phyloP scores from a whole-genome alignment of 805 yeast species.

The Hermanozyma aechmeae region DNA sequence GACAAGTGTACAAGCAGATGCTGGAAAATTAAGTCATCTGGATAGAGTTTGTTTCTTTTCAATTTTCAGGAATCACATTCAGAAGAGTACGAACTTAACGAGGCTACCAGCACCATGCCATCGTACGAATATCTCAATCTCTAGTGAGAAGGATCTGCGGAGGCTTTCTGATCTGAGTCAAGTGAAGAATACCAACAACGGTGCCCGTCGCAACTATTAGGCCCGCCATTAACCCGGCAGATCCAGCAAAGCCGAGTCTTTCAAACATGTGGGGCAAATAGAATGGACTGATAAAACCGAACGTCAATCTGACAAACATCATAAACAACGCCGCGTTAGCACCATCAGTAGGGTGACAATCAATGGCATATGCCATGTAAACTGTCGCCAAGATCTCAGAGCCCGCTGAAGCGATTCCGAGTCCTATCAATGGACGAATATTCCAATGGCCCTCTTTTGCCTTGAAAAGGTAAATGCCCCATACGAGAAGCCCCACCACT shows the following conservation, averaged over 20 bases:
- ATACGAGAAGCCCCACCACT: constrained; percentile 13
- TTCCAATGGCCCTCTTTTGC: constrained; percentile 10
- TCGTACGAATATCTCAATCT: no score
- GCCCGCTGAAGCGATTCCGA: constrained; percentile 13
- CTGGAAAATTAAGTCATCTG: no score
- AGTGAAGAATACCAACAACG: no score
- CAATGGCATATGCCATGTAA: constrained; percentile 14
- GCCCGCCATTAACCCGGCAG: no score
- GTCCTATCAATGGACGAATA: constrained; percentile 14
- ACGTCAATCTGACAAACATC: constrained; percentile 11
- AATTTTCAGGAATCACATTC: no score
- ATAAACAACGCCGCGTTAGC: constrained; percentile 14
- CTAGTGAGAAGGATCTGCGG: no score
- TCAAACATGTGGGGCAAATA: constrained; percentile 17
- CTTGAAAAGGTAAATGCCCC: constrained; percentile 10
- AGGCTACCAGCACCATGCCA: no score
- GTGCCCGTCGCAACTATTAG: no score
- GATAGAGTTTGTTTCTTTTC: no score
- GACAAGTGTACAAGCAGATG: no score
- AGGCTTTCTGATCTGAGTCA: no score
- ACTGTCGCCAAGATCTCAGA: constrained; percentile 15
- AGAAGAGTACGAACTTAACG: no score
- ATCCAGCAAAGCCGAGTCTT: constrained; percentile 8
- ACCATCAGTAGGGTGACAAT: constrained; percentile 7
- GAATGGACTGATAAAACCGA: constrained; percentile 19